A percentile compares a stretch with the other conserved stretches of the same genome.
These are phyloP conservation scores for Polychytrium aggregatum DNA, from an alignment of 192 early-diverging fungal species.

Conservation along the genomic window DNA sequence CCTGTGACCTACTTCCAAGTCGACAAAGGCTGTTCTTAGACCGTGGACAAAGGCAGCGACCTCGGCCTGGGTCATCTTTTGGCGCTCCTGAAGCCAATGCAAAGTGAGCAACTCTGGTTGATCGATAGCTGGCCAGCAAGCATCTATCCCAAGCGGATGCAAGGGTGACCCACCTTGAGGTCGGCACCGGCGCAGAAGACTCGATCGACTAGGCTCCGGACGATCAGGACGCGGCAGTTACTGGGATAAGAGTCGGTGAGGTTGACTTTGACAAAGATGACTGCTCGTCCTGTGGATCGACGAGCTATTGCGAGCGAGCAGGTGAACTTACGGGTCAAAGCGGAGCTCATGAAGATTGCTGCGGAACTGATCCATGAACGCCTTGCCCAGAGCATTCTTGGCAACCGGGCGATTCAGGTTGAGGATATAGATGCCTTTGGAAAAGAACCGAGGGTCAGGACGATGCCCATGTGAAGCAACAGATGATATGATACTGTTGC, in stretches of 20 bases:
- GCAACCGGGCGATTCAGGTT: constrained; percentile 74
- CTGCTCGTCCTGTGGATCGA: too few species aligned
- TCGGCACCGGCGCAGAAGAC: constrained; percentile 96
- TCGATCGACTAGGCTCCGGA: constrained; percentile 64
- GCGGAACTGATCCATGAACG: constrained; percentile 61
- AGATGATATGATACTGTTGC: too few species aligned
- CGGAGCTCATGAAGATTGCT: constrained; percentile 47
- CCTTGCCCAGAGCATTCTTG: constrained; percentile 81
- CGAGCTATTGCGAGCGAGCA: too few species aligned
- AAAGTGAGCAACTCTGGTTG: background rate
- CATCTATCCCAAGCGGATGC: too few species aligned
- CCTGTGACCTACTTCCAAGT: constrained; percentile 55
- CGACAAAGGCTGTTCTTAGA: constrained; percentile 63
- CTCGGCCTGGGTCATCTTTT: constrained; percentile 62
- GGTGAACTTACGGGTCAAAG: constrained; percentile 44
- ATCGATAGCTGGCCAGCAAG: background rate
- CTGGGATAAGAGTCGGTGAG: constrained; percentile 14
- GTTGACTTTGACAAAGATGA: too few species aligned
- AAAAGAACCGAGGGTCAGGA: background rate
- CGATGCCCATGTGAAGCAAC: background rate
- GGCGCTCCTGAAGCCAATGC: constrained; percentile 51
- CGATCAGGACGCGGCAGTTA: constrained; percentile 62
- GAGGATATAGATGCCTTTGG: constrained; percentile 64
- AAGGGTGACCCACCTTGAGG: constrained; percentile 59
- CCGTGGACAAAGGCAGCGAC: constrained; percentile 72